Evolutionary conservation across 345 rosid species (phyloP).

Genomic region (Citrus medica): DNA sequence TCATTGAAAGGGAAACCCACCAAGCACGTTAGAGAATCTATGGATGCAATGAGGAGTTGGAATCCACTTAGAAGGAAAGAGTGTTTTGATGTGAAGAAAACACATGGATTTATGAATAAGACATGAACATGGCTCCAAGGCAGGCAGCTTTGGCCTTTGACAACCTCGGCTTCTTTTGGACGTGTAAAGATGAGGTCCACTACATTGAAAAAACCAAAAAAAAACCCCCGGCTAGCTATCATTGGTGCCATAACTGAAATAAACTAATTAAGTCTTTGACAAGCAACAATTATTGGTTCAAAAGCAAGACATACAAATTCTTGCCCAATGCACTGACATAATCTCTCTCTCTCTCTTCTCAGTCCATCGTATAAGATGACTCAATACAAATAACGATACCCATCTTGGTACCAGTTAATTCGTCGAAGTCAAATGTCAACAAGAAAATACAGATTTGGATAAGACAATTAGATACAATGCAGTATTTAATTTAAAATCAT

Average conservation of each 20-base stretch:
- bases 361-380: not conserved
- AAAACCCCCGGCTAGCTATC: slow-evolving; percentile 21
- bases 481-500: too few species aligned
- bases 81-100: slow-evolving; percentile 36
- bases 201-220: slow-evolving; percentile 10
- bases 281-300: slow-evolving; percentile 46
- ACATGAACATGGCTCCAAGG: slow-evolving; percentile 40
- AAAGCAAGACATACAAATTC: not conserved
- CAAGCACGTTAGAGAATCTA: slow-evolving; percentile 24
- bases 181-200: slow-evolving; percentile 81
- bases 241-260: slow-evolving; percentile 54
- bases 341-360: not conserved
- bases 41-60: slow-evolving; percentile 71
- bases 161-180: slow-evolving; percentile 44
- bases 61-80: slow-evolving; percentile 33
- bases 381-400: not conserved
- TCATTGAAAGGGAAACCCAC: slow-evolving; percentile 60
- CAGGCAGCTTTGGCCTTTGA: slow-evolving; percentile 23
- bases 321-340: slow-evolving; percentile 4
- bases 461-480: too few species aligned
- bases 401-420: too few species aligned
- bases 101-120: slow-evolving; percentile 29
- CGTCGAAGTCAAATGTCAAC: too few species aligned
- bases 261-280: slow-evolving; percentile 34
- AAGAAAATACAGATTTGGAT: too few species aligned